A percentile compares a stretch with the other conserved stretches of the same genome.
Conservation (phyloP, 768 basidiomycete genomes). For the Trametes gibbosa region DNA sequence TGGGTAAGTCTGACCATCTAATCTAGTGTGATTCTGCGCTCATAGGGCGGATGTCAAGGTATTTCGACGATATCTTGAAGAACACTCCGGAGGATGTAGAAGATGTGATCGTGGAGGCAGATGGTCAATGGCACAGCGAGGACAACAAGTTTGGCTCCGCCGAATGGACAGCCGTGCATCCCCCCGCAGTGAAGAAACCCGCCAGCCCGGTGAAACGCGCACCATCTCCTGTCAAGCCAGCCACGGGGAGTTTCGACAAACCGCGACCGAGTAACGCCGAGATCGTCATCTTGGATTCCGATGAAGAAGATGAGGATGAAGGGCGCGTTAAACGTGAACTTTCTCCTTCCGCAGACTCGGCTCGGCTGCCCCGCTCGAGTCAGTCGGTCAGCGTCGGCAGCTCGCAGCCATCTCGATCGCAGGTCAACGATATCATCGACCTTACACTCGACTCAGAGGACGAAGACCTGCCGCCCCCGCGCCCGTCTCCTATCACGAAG, state of each 20-base stretch:
- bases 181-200: constrained; percentile 12
- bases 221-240: constrained; percentile 22
- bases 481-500: constrained; percentile 32
- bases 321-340: constrained; percentile 73
- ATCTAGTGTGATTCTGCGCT: not conserved
- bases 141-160: constrained; percentile 82
- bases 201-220: constrained; percentile 13
- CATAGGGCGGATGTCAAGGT: constrained; percentile 45
- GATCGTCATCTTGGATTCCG: constrained; percentile 68
- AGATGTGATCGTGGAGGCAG: constrained; percentile 89
- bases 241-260: constrained; percentile 32
- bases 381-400: constrained; percentile 2
- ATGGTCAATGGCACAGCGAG: constrained; percentile 93
- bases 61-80: constrained; percentile 82
- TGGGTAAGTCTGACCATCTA: constrained; percentile 55
- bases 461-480: constrained; percentile 41
- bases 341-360: constrained; percentile 53
- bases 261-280: constrained; percentile 49
- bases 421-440: constrained; percentile 68
- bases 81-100: constrained; percentile 77
- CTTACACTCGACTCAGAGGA: constrained; percentile 80
- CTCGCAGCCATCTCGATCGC: constrained; percentile 28
- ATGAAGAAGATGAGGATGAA: constrained; percentile 67
- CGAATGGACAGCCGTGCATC: constrained; percentile 63
- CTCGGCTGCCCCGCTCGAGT: constrained; percentile 5